Evolutionary conservation across 257 asterid species (phyloP), one percentile per base, ranked within the genome.

Genomic region (Primulina tabacum): DNA sequence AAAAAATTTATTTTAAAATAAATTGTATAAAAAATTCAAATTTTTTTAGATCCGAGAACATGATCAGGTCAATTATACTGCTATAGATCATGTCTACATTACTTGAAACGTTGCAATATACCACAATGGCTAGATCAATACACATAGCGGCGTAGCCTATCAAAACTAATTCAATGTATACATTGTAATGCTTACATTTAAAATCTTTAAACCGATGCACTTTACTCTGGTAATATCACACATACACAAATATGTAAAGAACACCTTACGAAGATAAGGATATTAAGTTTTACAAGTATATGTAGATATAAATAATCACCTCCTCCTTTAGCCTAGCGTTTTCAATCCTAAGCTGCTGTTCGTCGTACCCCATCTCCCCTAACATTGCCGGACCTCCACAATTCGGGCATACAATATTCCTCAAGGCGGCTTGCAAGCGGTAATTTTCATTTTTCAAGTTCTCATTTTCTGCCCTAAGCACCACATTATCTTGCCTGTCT

Each of bases 321-420:
- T 93, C 97, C 64, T 89, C 97, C 76, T 90, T 93, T 76, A 93
- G 97, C 62, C 97, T 89, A 8, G 94, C 96, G 75, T 93, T 93
- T 80, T 93, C 99, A 2, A 93, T 82, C 0, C 97, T 90, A 0
- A 93, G 81, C 72, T 89, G 91, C 57, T 93, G 96, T 59, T 93
- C 99, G 57, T 93, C 99, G 29, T 26, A 89, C 0, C 95, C 90
- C 91, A 90, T 89, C 81, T 93, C 99, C 0, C 95, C 96, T 5
- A 93, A 68, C 90, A 93, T 81, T 8, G 87, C 97, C 0, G 95
- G 96, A 28, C 94, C 95, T 5, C 99, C 99, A 74, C 99, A 93
- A 43, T 77, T 88, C 56, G 99, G 97, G 86, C 99, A 93, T 7
- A 85, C 84, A 14, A 93, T 82, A 67, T 84, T 93, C 77, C 96